These are phyloP conservation scores for Pyronema omphalodes DNA, from an alignment of 495 filamentous ascomycete genomes.

Conservation along the genomic window DNA sequence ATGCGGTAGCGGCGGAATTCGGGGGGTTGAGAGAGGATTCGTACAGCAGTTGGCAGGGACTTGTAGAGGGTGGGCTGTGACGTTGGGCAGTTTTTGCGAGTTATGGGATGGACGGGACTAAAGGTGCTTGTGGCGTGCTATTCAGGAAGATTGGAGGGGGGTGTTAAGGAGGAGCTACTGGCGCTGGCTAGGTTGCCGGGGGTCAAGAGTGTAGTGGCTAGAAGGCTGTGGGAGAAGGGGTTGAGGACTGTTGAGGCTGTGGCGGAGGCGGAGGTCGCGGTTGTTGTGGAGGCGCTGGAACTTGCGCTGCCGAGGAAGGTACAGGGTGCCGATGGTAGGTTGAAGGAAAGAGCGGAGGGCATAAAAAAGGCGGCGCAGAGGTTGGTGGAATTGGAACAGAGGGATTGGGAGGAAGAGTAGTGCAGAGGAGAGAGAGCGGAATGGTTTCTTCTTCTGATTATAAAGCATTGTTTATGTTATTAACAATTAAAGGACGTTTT, in stretches of 20 bases:
- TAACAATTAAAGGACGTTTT: no score
- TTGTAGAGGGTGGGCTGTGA: slow-evolving; percentile 61
- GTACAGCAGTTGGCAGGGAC: slow-evolving; percentile 58
- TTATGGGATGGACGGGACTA: slow-evolving; percentile 57
- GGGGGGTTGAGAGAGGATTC: slow-evolving; percentile 46
- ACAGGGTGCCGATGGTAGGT: slow-evolving; percentile 40
- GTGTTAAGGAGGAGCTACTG: slow-evolving; percentile 54
- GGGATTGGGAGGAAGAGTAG: slow-evolving; percentile 13
- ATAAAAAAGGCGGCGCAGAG: slow-evolving; percentile 54
- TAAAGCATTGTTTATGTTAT: no score
- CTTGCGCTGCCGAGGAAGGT: slow-evolving; percentile 45
- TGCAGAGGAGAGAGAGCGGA: not conserved
- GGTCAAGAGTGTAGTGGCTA: slow-evolving; percentile 60
- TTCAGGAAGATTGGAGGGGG: slow-evolving; percentile 53
- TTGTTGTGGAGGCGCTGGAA: slow-evolving; percentile 45
- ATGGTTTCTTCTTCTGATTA: no score
- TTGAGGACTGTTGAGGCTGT: slow-evolving; percentile 47
- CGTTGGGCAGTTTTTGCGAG: slow-evolving; percentile 60
- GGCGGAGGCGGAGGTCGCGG: slow-evolving; percentile 47
- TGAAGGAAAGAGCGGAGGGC: slow-evolving; percentile 46
- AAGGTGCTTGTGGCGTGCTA: slow-evolving; percentile 64
- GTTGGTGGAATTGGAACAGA: slow-evolving; percentile 28
- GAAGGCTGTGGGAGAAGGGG: slow-evolving; percentile 62
- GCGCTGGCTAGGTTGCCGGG: slow-evolving; percentile 57
- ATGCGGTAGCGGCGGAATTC: slow-evolving; percentile 50